Conservation (phyloP, 176 grass and related monocot species). For the Pharus latifolius region DNA sequence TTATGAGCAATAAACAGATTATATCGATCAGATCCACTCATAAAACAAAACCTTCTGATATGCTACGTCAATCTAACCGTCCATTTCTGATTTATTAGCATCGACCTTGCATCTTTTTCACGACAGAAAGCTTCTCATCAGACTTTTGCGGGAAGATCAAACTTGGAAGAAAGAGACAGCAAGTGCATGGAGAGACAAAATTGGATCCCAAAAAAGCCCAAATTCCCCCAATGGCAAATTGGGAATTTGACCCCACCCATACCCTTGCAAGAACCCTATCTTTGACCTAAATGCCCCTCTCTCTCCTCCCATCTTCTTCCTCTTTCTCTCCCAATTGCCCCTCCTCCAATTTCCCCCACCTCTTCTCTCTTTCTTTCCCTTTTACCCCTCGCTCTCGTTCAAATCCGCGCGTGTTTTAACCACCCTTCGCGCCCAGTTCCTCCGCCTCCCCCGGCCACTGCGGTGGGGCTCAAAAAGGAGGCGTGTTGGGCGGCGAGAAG, state of each 20-base stretch:
- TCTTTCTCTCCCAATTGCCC: constrained; percentile 4
- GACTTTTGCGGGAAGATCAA: no score
- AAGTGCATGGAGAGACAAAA: no score
- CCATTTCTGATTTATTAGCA: no score
- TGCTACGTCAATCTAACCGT: no score
- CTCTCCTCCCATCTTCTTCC: not conserved
- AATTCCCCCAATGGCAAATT: constrained; percentile 16
- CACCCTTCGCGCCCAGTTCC: constrained; percentile 23
- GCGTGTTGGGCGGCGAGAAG: not conserved
- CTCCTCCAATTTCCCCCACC: constrained; percentile 5
- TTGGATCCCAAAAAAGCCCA: constrained; percentile 2
- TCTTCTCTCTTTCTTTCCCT: constrained; percentile 12
- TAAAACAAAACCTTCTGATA: no score
- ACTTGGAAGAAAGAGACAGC: no score
- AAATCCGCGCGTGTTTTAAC: constrained; percentile 5
- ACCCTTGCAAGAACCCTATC: not conserved
- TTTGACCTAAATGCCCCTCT: constrained; percentile 68
- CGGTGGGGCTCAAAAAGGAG: not conserved
- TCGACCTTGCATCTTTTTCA: no score
- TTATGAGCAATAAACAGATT: no score
- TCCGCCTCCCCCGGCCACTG: not conserved
- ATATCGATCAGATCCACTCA: no score
- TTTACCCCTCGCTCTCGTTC: constrained; percentile 27
- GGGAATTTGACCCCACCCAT: constrained; percentile 25
- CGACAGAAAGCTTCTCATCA: no score